A percentile compares a stretch with the other conserved stretches of the same genome.
These are phyloP conservation scores for Meyerozyma elateridarum DNA, from an alignment of 1,139 yeast genomes.

Conservation along the genomic window DNA sequence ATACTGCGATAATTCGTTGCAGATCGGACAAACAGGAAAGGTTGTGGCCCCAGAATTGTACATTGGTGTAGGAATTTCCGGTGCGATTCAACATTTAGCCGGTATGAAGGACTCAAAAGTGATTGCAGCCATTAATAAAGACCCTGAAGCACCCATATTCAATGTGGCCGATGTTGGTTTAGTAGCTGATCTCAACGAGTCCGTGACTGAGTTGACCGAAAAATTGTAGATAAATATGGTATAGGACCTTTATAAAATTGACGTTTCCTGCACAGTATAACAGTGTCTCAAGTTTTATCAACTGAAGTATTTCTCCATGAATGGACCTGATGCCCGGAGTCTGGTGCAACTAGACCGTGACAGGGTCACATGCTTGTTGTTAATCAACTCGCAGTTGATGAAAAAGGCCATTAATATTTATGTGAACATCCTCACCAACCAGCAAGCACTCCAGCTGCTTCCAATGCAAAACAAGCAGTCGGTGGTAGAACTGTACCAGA, in stretches of 20 bases:
- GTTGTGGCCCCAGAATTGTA: slow-evolving; percentile 95
- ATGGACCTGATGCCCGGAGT: slow-evolving; percentile 8
- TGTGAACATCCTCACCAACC: slow-evolving; percentile 32
- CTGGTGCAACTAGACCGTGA: slow-evolving; percentile 30
- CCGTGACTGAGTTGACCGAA: slow-evolving; percentile 80
- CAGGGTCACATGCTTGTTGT: slow-evolving; percentile 46
- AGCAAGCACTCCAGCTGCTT: slow-evolving; percentile 31
- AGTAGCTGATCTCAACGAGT: slow-evolving; percentile 82
- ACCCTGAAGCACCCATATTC: slow-evolving; percentile 90
- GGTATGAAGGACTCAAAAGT: slow-evolving; percentile 97
- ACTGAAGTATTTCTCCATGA: too few species aligned
- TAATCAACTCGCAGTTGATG: slow-evolving; percentile 49
- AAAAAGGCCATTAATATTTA: slow-evolving; percentile 43
- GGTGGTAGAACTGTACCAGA: slow-evolving; percentile 45
- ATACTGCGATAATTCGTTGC: slow-evolving; percentile 93
- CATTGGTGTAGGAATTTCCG: slow-evolving; percentile 89
- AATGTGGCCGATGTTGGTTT: slow-evolving; percentile 86
- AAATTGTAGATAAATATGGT: slow-evolving; percentile 53
- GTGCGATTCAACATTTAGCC: slow-evolving; percentile 97
- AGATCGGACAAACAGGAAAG: slow-evolving; percentile 97
- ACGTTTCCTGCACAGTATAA: too few species aligned
- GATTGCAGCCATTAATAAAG: slow-evolving; percentile 92
- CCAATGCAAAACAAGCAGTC: slow-evolving; percentile 33
- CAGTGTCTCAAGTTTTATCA: too few species aligned
- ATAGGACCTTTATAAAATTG: too few species aligned